These are phyloP conservation scores for Verticillium nonalfalfae DNA, from an alignment of 2,329 filamentous ascomycete species.

Conservation along the genomic window DNA sequence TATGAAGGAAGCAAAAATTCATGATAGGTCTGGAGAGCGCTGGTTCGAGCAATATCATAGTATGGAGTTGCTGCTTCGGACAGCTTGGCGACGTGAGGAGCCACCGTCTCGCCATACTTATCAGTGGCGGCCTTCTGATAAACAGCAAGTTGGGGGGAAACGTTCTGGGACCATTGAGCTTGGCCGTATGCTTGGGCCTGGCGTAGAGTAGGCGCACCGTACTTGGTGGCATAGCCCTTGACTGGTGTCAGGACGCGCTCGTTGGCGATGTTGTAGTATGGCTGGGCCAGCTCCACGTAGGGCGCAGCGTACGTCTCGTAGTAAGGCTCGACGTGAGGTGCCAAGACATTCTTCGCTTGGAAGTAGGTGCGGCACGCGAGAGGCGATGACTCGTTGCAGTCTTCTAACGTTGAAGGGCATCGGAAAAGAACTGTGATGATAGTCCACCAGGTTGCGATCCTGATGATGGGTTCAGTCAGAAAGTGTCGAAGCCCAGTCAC, in stretches of 20 bases:
- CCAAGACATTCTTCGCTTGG: constrained; percentile 52
- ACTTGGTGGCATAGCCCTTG: constrained; percentile 59
- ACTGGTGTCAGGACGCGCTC: constrained; percentile 64
- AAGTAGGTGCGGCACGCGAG: constrained; percentile 80
- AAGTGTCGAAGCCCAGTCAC: neutral
- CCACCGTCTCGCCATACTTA: constrained; percentile 65
- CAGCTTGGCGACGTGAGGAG: constrained; percentile 64
- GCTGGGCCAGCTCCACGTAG: constrained; percentile 69
- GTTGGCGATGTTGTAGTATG: constrained; percentile 63
- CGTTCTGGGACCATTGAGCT: constrained; percentile 70
- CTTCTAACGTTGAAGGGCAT: constrained; percentile 66
- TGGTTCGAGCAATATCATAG: constrained; percentile 58
- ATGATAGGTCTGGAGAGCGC: constrained; percentile 62
- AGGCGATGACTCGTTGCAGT: constrained; percentile 64
- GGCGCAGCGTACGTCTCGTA: constrained; percentile 79
- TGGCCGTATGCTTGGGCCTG: constrained; percentile 60
- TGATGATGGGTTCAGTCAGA: constrained; percentile 22
- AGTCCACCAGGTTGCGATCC: constrained; percentile 79
- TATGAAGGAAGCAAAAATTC: constrained; percentile 72
- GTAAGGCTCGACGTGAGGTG: constrained; percentile 76
- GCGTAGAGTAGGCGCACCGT: constrained; percentile 67
- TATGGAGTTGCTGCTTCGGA: constrained; percentile 60
- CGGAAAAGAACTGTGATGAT: constrained; percentile 75
- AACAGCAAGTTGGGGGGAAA: constrained; percentile 67
- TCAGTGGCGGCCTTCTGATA: constrained; percentile 54